Conservation (phyloP, 495 filamentous ascomycete species). For the Penicillium lagena region DNA sequence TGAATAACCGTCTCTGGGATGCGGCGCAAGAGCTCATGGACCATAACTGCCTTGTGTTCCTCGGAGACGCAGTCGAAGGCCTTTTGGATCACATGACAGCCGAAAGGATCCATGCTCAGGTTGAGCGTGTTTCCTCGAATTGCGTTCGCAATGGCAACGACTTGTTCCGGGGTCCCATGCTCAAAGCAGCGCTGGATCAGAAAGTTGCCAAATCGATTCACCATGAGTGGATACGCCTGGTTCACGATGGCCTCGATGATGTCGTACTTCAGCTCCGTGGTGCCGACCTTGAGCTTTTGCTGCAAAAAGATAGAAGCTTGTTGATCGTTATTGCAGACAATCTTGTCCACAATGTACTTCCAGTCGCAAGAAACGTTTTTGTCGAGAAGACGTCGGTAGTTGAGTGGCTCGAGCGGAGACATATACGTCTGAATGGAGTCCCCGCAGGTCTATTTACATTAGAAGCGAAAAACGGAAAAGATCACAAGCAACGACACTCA, state of each 20-base stretch:
- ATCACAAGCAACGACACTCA: slow-evolving; percentile 19
- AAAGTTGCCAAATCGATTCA: slow-evolving; percentile 96
- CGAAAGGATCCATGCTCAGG: slow-evolving; percentile 96
- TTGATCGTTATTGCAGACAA: slow-evolving; percentile 98
- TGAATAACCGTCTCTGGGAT: slow-evolving; percentile 98
- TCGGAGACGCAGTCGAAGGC: slow-evolving; percentile 96
- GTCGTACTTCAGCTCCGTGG: slow-evolving; percentile 90
- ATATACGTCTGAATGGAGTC: slow-evolving; percentile 62
- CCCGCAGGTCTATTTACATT: slow-evolving; percentile 39
- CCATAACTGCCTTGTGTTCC: slow-evolving; percentile 97
- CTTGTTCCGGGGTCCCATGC: slow-evolving; percentile 91
- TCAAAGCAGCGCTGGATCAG: slow-evolving; percentile 98
- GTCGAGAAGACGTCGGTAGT: slow-evolving; percentile 92
- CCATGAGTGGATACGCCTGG: slow-evolving; percentile 93
- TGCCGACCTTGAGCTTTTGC: slow-evolving; percentile 97
- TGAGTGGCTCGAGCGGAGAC: slow-evolving; percentile 85
- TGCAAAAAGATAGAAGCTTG: slow-evolving; percentile 98
- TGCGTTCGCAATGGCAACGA: slow-evolving; percentile 88
- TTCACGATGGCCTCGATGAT: slow-evolving; percentile 95
- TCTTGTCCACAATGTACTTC: slow-evolving; percentile 99
- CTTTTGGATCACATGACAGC: slow-evolving; percentile 97
- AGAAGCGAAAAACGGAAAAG: slow-evolving; percentile 1
- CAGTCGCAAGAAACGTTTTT: slow-evolving; percentile 97
- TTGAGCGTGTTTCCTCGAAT: slow-evolving; percentile 92
- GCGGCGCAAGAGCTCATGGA: slow-evolving; percentile 87